A percentile compares a stretch with the other conserved stretches of the same genome.
These are phyloP conservation scores for Chlorella vulgaris DNA, from an alignment of 139 green algal genomes.

Conservation along the genomic window DNA sequence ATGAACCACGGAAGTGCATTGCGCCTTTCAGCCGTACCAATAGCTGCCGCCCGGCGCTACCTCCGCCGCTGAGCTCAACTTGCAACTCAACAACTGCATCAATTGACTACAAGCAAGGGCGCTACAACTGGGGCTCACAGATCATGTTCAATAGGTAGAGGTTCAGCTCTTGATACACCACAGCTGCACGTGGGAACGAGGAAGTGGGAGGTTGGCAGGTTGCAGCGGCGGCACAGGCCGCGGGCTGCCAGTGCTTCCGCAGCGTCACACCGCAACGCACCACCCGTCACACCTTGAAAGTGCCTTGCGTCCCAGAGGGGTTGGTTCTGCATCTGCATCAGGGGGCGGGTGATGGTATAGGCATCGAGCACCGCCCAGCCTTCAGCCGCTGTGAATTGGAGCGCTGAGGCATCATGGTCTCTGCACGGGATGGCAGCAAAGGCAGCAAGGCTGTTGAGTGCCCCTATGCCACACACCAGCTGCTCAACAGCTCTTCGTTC, in stretches of 20 bases:
- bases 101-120: no score
- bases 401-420: slow-evolving; percentile 3
- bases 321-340: not conserved
- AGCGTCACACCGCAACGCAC: not conserved
- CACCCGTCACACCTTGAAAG: not conserved
- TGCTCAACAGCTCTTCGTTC: no score
- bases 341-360: not conserved
- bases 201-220: not conserved
- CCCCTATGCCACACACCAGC: no score
- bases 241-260: not conserved
- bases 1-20: no score
- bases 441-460: no score
- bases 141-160: slow-evolving; percentile 29
- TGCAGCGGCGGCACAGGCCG: not conserved
- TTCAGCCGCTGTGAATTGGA: not conserved
- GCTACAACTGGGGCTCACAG: not conserved
- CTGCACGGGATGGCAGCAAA: not conserved
- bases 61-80: no score
- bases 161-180: slow-evolving; percentile 29
- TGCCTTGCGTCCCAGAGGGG: slow-evolving; percentile 15
- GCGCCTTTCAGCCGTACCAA: no score
- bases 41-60: no score
- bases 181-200: not conserved
- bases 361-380: slow-evolving; percentile 17
- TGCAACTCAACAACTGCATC: no score